A percentile compares a stretch with the other conserved stretches of the same genome.
Evolutionary conservation across 495 filamentous ascomycete genomes (phyloP).

Genomic region (Aspergillus sclerotiicarbonarius): DNA sequence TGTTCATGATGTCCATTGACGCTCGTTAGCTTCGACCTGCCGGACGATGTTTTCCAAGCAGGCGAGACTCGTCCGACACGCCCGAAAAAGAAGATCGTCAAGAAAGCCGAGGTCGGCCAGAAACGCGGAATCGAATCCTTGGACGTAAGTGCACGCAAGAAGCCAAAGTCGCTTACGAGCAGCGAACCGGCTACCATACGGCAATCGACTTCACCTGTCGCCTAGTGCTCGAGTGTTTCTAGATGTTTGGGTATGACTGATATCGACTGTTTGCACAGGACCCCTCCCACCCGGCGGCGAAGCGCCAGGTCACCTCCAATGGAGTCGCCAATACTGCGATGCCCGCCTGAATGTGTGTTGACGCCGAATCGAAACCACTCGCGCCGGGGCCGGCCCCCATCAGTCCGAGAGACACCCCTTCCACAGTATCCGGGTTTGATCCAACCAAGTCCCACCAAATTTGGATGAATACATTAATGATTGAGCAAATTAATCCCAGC

Average conservation of each 20-base stretch:
- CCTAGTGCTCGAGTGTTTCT: slow-evolving; percentile 18
- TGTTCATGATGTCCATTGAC: slow-evolving; percentile 11
- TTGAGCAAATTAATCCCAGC: slow-evolving; percentile 13
- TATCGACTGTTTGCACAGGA: slow-evolving; percentile 30
- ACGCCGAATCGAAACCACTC: slow-evolving; percentile 3
- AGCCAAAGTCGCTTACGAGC: slow-evolving; percentile 24
- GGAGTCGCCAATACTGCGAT: slow-evolving; percentile 29
- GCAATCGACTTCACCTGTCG: slow-evolving; percentile 23
- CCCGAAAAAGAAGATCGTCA: slow-evolving; percentile 60
- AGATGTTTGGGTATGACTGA: slow-evolving; percentile 35
- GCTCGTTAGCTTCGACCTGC: slow-evolving; percentile 69
- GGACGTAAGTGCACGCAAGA: slow-evolving; percentile 45
- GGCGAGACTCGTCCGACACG: slow-evolving; percentile 71
- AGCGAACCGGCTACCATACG: slow-evolving; percentile 9
- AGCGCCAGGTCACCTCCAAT: slow-evolving; percentile 40
- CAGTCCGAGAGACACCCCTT: slow-evolving; percentile 13
- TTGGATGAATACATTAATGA: slow-evolving; percentile 21
- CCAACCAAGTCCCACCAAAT: slow-evolving; percentile 10
- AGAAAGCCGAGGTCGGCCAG: slow-evolving; percentile 40
- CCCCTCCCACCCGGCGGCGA: slow-evolving; percentile 32
- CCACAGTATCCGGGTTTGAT: slow-evolving; percentile 7
- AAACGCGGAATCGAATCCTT: slow-evolving; percentile 44
- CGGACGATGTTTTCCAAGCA: slow-evolving; percentile 80
- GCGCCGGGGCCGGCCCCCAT: slow-evolving; percentile 39
- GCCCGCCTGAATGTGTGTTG: slow-evolving; percentile 32